Evolutionary conservation across 345 rosid genomes (phyloP), one percentile per base, ranked within the genome.

Genomic region (Arabis alpina): DNA sequence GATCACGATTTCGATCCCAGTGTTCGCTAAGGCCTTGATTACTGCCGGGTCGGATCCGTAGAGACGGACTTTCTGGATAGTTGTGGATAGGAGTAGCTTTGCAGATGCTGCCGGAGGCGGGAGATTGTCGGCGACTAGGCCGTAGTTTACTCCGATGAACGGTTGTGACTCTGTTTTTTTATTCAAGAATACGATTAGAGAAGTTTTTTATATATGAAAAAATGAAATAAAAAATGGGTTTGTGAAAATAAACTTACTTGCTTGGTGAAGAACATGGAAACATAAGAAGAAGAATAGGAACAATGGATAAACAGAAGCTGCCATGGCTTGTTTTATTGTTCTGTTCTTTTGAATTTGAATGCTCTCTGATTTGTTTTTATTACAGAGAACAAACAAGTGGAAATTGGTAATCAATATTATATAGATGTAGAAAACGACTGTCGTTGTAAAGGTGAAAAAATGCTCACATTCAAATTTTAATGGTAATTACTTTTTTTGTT

Each of bases 71-170:
- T 91, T 94, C 49, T 83, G 81, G 28, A 94, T 82, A 5, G 89
- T 53, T 3, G 92, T 91, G 6, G 99, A 84, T 24, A 81, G 90
- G 10, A 94, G 89, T 9, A 94, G 93, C 78, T 88, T 91, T 1
- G 89, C 96, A 0, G 90, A 87, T 14, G 83, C 84, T 2, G 80
- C 53, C 2, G 99, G 91, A 3, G 87, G 72, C 8, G 99, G 98
- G 1, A 92, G 88, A 64, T 94, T 92, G 73, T 94, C 83, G 1
- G 96, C 99, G 2, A 84, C 68, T 76, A 80, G 85, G 30, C 99
- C 97, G 61, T 89, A 89, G 82, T 94, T 94, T 13, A 94, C 72
- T 36, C 99, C 99, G 28, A 94, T 72, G 72, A 86, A 91, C 1
- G 99, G 77, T 61, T 94, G 81, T 3, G 89, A 81, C 9, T 73